Evolutionary conservation across 2,329 filamentous ascomycete species (phyloP).

Genomic region (Fusarium guadeloupense): DNA sequence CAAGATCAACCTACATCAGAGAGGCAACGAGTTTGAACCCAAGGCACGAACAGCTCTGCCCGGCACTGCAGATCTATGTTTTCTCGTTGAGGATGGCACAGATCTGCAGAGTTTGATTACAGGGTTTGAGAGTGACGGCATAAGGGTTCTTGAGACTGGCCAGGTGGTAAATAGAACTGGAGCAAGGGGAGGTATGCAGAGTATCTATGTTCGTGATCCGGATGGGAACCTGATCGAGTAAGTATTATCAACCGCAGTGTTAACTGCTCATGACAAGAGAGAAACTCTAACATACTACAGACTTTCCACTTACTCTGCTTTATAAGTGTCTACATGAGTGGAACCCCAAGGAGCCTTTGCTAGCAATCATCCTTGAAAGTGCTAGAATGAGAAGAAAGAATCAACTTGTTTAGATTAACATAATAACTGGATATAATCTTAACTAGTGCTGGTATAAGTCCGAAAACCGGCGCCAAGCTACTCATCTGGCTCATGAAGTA

Average conservation of each 20-base stretch:
- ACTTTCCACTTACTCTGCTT: constrained; percentile 2
- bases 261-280: too few species aligned
- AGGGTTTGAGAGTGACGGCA: constrained; percentile 52
- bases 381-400: too few species aligned
- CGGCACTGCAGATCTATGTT: constrained; percentile 69
- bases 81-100: constrained; percentile 59
- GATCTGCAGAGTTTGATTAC: constrained; percentile 57
- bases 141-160: constrained; percentile 61
- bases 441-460: too few species aligned
- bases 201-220: constrained; percentile 68
- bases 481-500: too few species aligned
- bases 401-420: too few species aligned
- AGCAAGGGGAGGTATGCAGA: constrained; percentile 62
- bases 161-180: constrained; percentile 64
- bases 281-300: background rate
- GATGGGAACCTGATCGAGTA: constrained; percentile 71
- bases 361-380: too few species aligned
- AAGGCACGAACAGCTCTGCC: constrained; percentile 63
- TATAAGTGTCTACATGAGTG: background rate
- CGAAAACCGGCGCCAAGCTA: too few species aligned
- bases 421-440: too few species aligned
- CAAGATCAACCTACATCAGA: constrained; percentile 70
- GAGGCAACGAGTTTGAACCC: constrained; percentile 67
- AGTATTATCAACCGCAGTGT: constrained; percentile 37
- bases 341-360: too few species aligned